Conservation (phyloP, 2,329 filamentous ascomycete species). For the Aspergillus oerlinghausenensis region DNA sequence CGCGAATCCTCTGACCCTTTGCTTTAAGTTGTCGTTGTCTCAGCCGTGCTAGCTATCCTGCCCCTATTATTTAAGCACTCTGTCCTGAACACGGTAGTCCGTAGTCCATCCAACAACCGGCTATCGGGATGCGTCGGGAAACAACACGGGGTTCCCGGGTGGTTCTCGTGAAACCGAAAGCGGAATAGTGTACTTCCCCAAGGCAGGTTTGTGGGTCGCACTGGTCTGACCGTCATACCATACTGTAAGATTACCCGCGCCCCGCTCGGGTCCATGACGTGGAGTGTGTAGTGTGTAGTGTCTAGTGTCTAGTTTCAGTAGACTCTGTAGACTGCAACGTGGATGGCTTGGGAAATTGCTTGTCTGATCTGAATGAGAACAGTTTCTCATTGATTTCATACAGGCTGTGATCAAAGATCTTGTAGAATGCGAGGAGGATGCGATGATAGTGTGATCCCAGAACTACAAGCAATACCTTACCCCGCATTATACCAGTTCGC, state of each 20-base stretch:
- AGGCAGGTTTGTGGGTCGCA: neutral
- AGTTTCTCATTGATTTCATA: neutral
- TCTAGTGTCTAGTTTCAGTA: no score
- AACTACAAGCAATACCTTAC: neutral
- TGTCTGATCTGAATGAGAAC: neutral
- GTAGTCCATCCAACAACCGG: neutral
- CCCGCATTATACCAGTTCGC: neutral
- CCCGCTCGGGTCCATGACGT: neutral
- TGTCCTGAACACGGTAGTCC: neutral
- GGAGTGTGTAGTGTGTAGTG: no score
- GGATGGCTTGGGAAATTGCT: neutral
- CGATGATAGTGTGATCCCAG: neutral
- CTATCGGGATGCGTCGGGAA: conserved; percentile 2
- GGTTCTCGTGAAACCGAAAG: neutral
- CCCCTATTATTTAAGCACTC: no score
- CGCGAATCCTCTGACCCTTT: neutral
- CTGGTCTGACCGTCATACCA: neutral
- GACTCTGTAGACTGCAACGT: neutral
- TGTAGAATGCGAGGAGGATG: neutral
- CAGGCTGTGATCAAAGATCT: neutral
- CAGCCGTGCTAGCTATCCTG: neutral
- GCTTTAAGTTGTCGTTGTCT: neutral
- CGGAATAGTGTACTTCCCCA: neutral
- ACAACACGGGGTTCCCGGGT: conserved; percentile 2
- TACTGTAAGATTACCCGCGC: neutral